Conservation (phyloP, 768 basidiomycete species). For the Kwoniella bestiolae region DNA sequence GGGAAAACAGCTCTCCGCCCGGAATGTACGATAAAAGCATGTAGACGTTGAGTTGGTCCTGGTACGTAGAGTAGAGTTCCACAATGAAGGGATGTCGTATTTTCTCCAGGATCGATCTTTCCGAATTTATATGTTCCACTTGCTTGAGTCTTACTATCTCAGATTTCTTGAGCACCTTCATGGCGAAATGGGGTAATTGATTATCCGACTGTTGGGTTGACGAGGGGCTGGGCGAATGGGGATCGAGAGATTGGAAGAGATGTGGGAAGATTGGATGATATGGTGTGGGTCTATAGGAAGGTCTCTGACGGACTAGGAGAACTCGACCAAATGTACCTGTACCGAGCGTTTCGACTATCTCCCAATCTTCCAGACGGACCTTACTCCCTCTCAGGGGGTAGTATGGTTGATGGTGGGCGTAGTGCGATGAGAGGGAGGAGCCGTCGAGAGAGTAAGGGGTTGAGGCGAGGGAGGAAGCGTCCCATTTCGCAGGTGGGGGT, state of each 20-base stretch:
- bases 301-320: conserved; percentile 77
- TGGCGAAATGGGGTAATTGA: conserved; percentile 57
- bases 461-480: conserved; percentile 26
- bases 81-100: conserved; percentile 95
- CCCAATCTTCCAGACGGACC: conserved; percentile 55
- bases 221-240: conserved; percentile 43
- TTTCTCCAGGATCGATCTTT: conserved; percentile 87
- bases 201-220: conserved; percentile 51
- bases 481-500: conserved; percentile 41
- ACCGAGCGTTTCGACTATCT: conserved; percentile 66
- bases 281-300: conserved; percentile 49
- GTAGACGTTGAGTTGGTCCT: conserved; percentile 95
- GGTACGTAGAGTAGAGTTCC: conserved; percentile 69
- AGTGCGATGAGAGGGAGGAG: conserved; percentile 20
- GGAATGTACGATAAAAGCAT: conserved; percentile 97
- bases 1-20: conserved; percentile 94
- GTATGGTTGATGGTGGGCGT: conserved; percentile 8
- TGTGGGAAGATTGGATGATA: conserved; percentile 57
- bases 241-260: conserved; percentile 48
- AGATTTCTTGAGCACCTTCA: conserved; percentile 58
- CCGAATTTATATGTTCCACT: conserved; percentile 96
- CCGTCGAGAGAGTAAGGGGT: conserved; percentile 7
- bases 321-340: conserved; percentile 97
- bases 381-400: conserved; percentile 18
- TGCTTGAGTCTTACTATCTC: conserved; percentile 72